Percentiles rank a stretch among this genome's conserved stretches.
Evolutionary conservation across 108 stramenopile genomes (phyloP).

Genomic region (Pseudonitzschia delicatissima): DNA sequence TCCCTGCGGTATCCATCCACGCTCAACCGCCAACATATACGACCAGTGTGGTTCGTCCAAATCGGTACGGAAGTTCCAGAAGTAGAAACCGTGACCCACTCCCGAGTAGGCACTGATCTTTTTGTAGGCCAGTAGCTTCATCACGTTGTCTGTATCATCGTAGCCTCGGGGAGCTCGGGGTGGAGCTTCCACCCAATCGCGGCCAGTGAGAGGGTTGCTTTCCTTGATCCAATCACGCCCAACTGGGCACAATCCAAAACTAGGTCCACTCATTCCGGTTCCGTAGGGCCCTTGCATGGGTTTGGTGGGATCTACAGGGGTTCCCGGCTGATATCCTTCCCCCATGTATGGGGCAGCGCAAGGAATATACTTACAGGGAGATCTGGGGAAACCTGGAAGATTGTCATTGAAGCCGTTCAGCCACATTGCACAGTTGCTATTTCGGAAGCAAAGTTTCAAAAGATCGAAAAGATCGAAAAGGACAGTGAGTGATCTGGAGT

Average conservation of each 20-base stretch:
- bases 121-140: slow-evolving; percentile 71
- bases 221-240: slow-evolving; percentile 80
- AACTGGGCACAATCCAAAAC: slow-evolving; percentile 72
- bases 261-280: slow-evolving; percentile 80
- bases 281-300: slow-evolving; percentile 86
- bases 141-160: slow-evolving; percentile 79
- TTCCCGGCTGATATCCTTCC: slow-evolving; percentile 73
- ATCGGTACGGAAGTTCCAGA: slow-evolving; percentile 94
- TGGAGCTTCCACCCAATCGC: slow-evolving; percentile 65
- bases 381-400: slow-evolving; percentile 73
- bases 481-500: neutral
- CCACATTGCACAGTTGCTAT: slow-evolving; percentile 78
- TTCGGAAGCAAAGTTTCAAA: too few relatives aligned
- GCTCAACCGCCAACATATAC: slow-evolving; percentile 70
- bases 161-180: slow-evolving; percentile 58
- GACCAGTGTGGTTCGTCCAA: slow-evolving; percentile 82
- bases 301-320: slow-evolving; percentile 73
- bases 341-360: slow-evolving; percentile 90
- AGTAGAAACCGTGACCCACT: slow-evolving; percentile 86
- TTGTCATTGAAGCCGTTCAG: slow-evolving; percentile 94
- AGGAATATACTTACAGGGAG: slow-evolving; percentile 77
- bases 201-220: slow-evolving; percentile 53
- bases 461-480: neutral
- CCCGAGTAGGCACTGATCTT: slow-evolving; percentile 82
- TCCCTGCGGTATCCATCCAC: slow-evolving; percentile 79